phyloP scores from a whole-genome alignment of 2,329 filamentous ascomycete species.

The Arthrinium puccinioides region DNA sequence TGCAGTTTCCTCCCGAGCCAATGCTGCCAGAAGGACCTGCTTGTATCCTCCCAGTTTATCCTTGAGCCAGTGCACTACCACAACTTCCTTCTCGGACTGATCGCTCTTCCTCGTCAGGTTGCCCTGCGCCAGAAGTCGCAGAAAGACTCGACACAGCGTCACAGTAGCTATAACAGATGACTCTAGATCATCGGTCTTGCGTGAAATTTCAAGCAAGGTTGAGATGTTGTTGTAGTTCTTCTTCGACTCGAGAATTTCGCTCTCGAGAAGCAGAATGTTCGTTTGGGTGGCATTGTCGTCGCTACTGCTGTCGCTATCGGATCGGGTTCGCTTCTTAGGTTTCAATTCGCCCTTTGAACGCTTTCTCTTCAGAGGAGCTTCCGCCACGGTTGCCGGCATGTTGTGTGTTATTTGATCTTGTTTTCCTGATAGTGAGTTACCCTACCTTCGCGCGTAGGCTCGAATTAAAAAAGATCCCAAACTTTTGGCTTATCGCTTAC shows the following conservation, averaged over 20 bases:
- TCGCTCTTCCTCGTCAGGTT: constrained; percentile 58
- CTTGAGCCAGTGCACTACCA: constrained; percentile 73
- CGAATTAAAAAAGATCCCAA: too few relatives aligned
- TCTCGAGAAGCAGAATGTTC: constrained; percentile 68
- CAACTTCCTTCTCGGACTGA: constrained; percentile 63
- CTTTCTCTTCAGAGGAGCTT: constrained; percentile 44
- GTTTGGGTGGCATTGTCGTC: constrained; percentile 44
- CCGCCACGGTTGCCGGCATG: constrained; percentile 20
- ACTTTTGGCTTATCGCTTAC: too few relatives aligned
- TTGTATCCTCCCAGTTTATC: constrained; percentile 68
- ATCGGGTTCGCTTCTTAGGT: constrained; percentile 43
- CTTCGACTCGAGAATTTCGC: constrained; percentile 74
- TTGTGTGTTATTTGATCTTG: too few relatives aligned
- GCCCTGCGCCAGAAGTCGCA: constrained; percentile 70
- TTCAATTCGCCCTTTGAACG: constrained; percentile 33
- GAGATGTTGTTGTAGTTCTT: constrained; percentile 91
- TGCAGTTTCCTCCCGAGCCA: constrained; percentile 58
- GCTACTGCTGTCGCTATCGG: constrained; percentile 37
- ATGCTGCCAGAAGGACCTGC: constrained; percentile 49
- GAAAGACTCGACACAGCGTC: constrained; percentile 79
- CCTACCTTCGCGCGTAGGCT: too few relatives aligned
- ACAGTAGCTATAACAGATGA: constrained; percentile 64
- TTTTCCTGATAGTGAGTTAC: too few relatives aligned
- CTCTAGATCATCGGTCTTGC: constrained; percentile 43
- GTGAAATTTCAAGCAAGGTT: constrained; percentile 56